Evolutionary conservation across 2,329 filamentous ascomycete genomes (phyloP).

Genomic region (Didymella pinodella): DNA sequence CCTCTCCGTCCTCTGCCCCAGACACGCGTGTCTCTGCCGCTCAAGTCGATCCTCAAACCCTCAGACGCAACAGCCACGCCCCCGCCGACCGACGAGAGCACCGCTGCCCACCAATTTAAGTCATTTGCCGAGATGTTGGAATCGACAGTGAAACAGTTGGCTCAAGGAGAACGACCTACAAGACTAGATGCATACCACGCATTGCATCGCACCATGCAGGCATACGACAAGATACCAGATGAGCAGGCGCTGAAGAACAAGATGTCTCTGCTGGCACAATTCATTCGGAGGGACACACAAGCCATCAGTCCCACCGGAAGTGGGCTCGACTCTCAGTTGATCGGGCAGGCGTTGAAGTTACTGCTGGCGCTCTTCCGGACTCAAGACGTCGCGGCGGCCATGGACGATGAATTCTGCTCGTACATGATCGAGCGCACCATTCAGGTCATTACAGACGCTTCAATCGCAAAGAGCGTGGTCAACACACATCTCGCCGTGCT

Average conservation of each 20-base stretch:
- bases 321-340: conserved; percentile 71
- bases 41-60: conserved; percentile 85
- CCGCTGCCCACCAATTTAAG: conserved; percentile 58
- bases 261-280: conserved; percentile 78
- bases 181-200: conserved; percentile 87
- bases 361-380: conserved; percentile 80
- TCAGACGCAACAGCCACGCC: conserved; percentile 54
- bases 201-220: conserved; percentile 76
- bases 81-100: conserved; percentile 49
- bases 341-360: conserved; percentile 79
- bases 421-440: conserved; percentile 86
- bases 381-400: conserved; percentile 70
- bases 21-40: conserved; percentile 61
- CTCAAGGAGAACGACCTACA: conserved; percentile 73
- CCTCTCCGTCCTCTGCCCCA: conserved; percentile 58
- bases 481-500: conserved; percentile 83
- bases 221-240: conserved; percentile 79
- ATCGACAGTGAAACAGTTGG: conserved; percentile 82
- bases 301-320: conserved; percentile 64
- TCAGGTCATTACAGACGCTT: conserved; percentile 71
- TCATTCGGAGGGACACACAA: conserved; percentile 82
- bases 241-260: conserved; percentile 65
- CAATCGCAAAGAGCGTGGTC: conserved; percentile 76
- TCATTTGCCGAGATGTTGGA: conserved; percentile 83
- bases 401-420: conserved; percentile 79